Conservation (phyloP, 2,329 filamentous ascomycete species). For the Aschersonia sp. region DNA sequence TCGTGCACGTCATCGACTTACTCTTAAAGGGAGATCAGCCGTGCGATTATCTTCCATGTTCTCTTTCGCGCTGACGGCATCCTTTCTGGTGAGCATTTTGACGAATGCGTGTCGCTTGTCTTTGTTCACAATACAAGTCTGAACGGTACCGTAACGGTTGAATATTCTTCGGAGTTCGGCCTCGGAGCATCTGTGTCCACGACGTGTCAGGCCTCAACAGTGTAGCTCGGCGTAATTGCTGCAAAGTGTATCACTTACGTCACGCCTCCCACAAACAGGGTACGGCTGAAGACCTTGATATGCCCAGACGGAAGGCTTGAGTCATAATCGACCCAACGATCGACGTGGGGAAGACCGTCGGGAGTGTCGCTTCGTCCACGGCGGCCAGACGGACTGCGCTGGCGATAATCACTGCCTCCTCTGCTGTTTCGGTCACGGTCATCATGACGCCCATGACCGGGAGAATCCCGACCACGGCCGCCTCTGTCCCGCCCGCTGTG, state of each 20-base stretch:
- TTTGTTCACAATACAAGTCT: constrained; percentile 95
- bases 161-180: constrained; percentile 72
- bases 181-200: constrained; percentile 49
- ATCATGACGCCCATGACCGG: constrained; percentile 26
- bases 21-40: constrained; percentile 57
- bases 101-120: constrained; percentile 98
- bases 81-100: constrained; percentile 86
- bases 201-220: background rate
- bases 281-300: constrained; percentile 90
- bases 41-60: constrained; percentile 72
- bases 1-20: constrained; percentile 25
- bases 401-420: constrained; percentile 60
- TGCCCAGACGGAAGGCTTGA: constrained; percentile 54
- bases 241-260: constrained; percentile 43
- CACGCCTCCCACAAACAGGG: constrained; percentile 91
- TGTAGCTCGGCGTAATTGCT: background rate
- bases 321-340: constrained; percentile 74
- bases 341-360: constrained; percentile 17
- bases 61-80: constrained; percentile 71
- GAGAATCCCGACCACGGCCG: constrained; percentile 59
- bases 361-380: constrained; percentile 51
- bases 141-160: constrained; percentile 68
- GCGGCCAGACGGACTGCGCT: constrained; percentile 67
- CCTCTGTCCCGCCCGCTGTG: constrained; percentile 51
- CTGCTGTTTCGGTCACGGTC: constrained; percentile 35